phyloP scores from a whole-genome alignment of 2,329 filamentous ascomycete species.

The Orbilia javanica region DNA sequence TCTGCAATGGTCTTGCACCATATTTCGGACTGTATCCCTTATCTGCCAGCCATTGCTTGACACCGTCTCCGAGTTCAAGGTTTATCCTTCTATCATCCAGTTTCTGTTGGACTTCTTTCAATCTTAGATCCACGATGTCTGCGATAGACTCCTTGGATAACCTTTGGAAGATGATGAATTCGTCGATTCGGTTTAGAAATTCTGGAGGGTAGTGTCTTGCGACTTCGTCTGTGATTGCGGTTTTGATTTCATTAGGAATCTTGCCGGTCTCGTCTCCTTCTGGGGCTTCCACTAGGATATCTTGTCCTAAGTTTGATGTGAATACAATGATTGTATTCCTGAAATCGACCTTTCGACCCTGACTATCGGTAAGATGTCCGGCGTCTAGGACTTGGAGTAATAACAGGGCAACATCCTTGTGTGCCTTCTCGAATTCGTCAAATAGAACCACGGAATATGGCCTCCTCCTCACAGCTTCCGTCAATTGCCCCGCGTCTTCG shows the following conservation, averaged over 20 bases:
- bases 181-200: slow-evolving; percentile 95
- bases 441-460: slow-evolving; percentile 95
- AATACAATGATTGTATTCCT: slow-evolving; percentile 96
- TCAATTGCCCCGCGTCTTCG: slow-evolving; percentile 94
- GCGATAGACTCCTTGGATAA: slow-evolving; percentile 81
- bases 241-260: slow-evolving; percentile 79
- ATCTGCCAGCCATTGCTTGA: slow-evolving; percentile 88
- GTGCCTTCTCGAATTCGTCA: slow-evolving; percentile 98
- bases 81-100: slow-evolving; percentile 87
- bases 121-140: slow-evolving; percentile 92
- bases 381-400: slow-evolving; percentile 95
- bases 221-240: slow-evolving; percentile 90
- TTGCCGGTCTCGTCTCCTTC: slow-evolving; percentile 71
- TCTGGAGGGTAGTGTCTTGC: slow-evolving; percentile 82
- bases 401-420: slow-evolving; percentile 91
- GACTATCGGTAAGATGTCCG: slow-evolving; percentile 92
- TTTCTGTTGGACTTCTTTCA: slow-evolving; percentile 83
- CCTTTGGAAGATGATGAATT: slow-evolving; percentile 95
- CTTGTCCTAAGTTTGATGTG: slow-evolving; percentile 92
- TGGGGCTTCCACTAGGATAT: slow-evolving; percentile 83
- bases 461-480: slow-evolving; percentile 92
- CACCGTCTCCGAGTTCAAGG: slow-evolving; percentile 77
- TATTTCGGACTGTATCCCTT: slow-evolving; percentile 91
- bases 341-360: slow-evolving; percentile 97
- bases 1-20: slow-evolving; percentile 89